Evolutionary conservation across 768 basidiomycete genomes (phyloP), one percentile per base, ranked within the genome.

Genomic region (Clitopilus passeckerianus): DNA sequence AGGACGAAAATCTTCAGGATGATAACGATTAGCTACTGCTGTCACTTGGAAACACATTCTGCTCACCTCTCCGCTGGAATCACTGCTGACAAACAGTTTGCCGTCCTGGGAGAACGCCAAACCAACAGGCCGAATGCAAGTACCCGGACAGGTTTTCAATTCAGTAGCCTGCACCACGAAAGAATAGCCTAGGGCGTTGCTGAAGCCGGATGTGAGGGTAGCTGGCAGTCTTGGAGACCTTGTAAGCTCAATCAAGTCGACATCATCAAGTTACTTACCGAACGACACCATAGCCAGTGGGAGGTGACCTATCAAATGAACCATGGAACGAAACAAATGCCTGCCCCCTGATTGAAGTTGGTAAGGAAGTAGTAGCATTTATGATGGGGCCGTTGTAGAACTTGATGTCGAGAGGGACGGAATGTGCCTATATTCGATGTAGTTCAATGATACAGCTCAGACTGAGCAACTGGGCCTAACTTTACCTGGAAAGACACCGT

Each of bases 291-390:
- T 80, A 80, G 6, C 79, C 79, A 4, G 78, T 79, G 2, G 78
- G 78, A 14, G 77, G 77, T 7, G 60, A 62, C 6, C 78, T 66
- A 50, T 79, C 57, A 56, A 76, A 77, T 5, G 76, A 78, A 2
- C 79, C 79, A 55, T 75, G 78, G 70, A 80, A 79, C 0, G 76
- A 76, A n/a, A 78, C 75, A 61, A 79, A 76, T 1, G 76, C 74
- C 56, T 77, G 71, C 1, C 70, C 70, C 23, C 56, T 57, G 53
- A 71, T 70, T 8, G 63, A 59, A 8, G 54, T 57, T 2, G 76
- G 74, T 53, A 78, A 72, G 14, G 68, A 62, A 7, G 57, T 50
- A 2, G 58, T 9, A 20, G 64, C 57, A 2, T 59, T 50, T 27
- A 16, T 23, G 37, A 44, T 52, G 0, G 61, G 60, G 14, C 62